Percentiles rank a stretch among this genome's conserved stretches.
phyloP scores from a whole-genome alignment of 2,329 filamentous ascomycete species.

The Pseudofabraea citricarpa region DNA sequence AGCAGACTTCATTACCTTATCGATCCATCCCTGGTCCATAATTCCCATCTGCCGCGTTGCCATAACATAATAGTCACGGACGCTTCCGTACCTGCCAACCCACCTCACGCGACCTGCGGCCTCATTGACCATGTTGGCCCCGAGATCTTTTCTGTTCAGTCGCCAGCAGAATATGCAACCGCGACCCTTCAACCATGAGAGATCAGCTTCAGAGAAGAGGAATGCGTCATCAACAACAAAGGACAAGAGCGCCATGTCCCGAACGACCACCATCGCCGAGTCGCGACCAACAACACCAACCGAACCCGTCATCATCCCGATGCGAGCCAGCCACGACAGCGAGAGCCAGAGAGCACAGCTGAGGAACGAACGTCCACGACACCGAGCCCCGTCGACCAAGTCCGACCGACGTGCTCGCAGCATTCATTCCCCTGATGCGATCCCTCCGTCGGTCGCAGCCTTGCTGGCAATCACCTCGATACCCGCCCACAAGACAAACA shows the following conservation, averaged over 20 bases:
- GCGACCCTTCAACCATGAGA: slow-evolving; percentile 13
- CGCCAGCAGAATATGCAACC: not conserved
- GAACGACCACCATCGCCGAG: slow-evolving; percentile 7
- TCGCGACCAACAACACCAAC: slow-evolving; percentile 19
- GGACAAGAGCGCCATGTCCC: not conserved
- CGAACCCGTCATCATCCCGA: slow-evolving; percentile 26
- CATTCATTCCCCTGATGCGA: slow-evolving; percentile 45
- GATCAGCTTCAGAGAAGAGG: slow-evolving; percentile 7
- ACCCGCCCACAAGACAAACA: slow-evolving; percentile 36
- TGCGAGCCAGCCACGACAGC: slow-evolving; percentile 17
- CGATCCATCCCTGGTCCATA: not conserved
- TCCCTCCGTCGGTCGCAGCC: slow-evolving; percentile 56
- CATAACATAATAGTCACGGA: slow-evolving; percentile 13
- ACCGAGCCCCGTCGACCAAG: slow-evolving; percentile 9
- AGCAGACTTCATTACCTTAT: not conserved
- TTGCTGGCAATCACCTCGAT: slow-evolving; percentile 59
- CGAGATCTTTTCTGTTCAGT: slow-evolving; percentile 22
- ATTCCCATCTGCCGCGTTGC: slow-evolving; percentile 3
- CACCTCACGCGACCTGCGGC: slow-evolving; percentile 9
- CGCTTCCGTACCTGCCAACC: slow-evolving; percentile 5
- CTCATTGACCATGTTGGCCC: slow-evolving; percentile 18
- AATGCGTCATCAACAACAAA: slow-evolving; percentile 8
- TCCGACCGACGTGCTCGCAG: slow-evolving; percentile 32
- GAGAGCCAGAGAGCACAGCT: slow-evolving; percentile 16
- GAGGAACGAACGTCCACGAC: slow-evolving; percentile 14